Conservation (phyloP, 768 basidiomycete genomes). For the Podaxis sp. region DNA sequence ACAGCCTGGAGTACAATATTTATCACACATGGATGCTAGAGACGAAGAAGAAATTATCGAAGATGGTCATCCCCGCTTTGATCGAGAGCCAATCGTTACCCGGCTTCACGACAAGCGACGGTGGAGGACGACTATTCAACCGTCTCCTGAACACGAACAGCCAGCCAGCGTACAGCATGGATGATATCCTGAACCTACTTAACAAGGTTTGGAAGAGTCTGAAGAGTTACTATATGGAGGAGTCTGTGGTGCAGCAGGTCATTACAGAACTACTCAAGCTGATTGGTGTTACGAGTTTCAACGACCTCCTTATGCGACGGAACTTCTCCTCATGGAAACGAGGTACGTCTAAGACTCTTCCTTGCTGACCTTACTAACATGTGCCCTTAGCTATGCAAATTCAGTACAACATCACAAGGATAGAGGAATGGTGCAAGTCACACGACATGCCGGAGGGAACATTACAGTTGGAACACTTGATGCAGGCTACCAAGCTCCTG, state of each 20-base stretch:
- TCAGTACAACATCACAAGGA: conserved; percentile 97
- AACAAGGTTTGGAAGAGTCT: conserved; percentile 98
- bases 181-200: conserved; percentile 93
- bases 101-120: conserved; percentile 95
- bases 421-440: conserved; percentile 99
- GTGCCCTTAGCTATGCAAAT: conserved; percentile 91
- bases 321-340: conserved; percentile 99
- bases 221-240: conserved; percentile 99
- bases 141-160: conserved; percentile 85
- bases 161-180: conserved; percentile 94
- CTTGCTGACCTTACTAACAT: conserved; percentile 2
- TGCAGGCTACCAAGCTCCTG: conserved; percentile 98
- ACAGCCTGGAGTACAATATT: conserved; percentile 98
- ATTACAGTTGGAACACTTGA: conserved; percentile 95
- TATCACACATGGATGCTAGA: conserved; percentile 99
- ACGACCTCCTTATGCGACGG: conserved; percentile 95
- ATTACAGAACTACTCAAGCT: conserved; percentile 93
- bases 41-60: conserved; percentile 91
- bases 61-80: conserved; percentile 99
- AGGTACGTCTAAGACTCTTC: conserved; percentile 50
- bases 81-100: conserved; percentile 98
- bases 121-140: conserved; percentile 90
- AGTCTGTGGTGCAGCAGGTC: conserved; percentile 93
- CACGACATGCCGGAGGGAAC: conserved; percentile 99
- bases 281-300: conserved; percentile 96